phyloP scores from a whole-genome alignment of 2,329 filamentous ascomycete species.

The Diaporthe destruens region DNA sequence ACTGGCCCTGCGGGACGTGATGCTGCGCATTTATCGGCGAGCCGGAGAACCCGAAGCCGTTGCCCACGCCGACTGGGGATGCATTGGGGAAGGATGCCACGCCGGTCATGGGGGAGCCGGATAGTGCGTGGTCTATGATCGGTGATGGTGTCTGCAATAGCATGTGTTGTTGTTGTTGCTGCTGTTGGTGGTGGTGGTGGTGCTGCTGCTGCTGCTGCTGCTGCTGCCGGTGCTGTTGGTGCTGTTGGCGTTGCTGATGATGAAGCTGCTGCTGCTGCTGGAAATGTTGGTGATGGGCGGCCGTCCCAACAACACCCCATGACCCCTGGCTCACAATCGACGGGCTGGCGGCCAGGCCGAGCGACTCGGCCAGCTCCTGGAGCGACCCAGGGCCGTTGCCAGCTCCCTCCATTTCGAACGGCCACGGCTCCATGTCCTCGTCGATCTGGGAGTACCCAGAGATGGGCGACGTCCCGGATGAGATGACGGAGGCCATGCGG shows the following conservation, averaged over 20 bases:
- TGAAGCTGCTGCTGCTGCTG: conserved; percentile 44
- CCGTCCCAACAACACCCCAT: conserved; percentile 60
- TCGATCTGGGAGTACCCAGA: conserved; percentile 39
- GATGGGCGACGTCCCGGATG: conserved; percentile 47
- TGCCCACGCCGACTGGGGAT: not conserved
- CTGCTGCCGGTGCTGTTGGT: not conserved
- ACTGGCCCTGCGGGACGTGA: conserved; percentile 24
- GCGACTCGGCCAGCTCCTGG: conserved; percentile 14
- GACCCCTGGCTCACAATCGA: conserved; percentile 64
- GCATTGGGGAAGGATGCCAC: conserved; percentile 12
- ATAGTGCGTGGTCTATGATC: conserved; percentile 49
- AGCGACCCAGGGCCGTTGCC: conserved; percentile 46
- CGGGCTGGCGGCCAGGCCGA: conserved; percentile 62
- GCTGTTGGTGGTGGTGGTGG: conserved; percentile 29
- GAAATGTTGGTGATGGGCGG: conserved; percentile 40
- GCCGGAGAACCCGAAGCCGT: conserved; percentile 27
- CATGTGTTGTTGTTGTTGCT: not conserved
- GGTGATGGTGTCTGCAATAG: conserved; percentile 36
- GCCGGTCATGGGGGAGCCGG: conserved; percentile 7
- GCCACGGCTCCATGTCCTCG: conserved; percentile 50
- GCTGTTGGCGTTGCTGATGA: conserved; percentile 34
- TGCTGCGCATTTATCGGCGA: conserved; percentile 27
- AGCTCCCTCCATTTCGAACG: conserved; percentile 43
- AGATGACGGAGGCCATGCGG: conserved; percentile 51
- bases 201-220: conserved; percentile 44